Evolutionary conservation across 2,329 filamentous ascomycete genomes (phyloP).

Genomic region (Raffaelea deltoideospora): DNA sequence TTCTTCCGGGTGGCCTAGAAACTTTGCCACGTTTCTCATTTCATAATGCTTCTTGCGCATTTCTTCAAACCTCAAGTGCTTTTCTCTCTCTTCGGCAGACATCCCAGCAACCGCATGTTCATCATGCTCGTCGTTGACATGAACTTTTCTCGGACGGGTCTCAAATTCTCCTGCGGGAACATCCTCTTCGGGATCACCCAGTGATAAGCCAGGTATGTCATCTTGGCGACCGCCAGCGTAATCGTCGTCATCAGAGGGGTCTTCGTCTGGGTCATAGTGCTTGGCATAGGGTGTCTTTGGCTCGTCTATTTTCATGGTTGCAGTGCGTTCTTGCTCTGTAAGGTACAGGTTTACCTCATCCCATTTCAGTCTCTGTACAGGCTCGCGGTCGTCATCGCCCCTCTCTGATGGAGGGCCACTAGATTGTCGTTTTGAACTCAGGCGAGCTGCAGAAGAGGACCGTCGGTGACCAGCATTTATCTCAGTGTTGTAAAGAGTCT

Average conservation of each 20-base stretch:
- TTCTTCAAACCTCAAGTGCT: slow-evolving; percentile 83
- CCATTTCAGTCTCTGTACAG: slow-evolving; percentile 78
- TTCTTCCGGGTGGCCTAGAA: slow-evolving; percentile 64
- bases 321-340: slow-evolving; percentile 86
- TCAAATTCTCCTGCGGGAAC: slow-evolving; percentile 32
- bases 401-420: too few species aligned
- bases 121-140: slow-evolving; percentile 10
- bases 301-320: slow-evolving; percentile 98
- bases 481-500: too few species aligned
- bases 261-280: slow-evolving; percentile 79
- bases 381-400: slow-evolving; percentile 27
- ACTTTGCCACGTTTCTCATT: slow-evolving; percentile 84
- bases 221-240: slow-evolving; percentile 38
- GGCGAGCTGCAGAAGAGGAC: too few species aligned
- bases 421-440: too few species aligned
- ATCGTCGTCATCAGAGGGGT: slow-evolving; percentile 68
- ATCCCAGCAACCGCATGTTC: slow-evolving; percentile 38
- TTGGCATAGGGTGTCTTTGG: slow-evolving; percentile 94
- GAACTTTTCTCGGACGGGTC: slow-evolving; percentile 18
- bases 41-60: slow-evolving; percentile 95
- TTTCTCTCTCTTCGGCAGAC: slow-evolving; percentile 64
- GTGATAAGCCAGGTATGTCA: slow-evolving; percentile 81
- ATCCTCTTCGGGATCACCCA: slow-evolving; percentile 81
- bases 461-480: too few species aligned
- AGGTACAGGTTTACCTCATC: slow-evolving; percentile 97